phyloP scores from a whole-genome alignment of 495 filamentous ascomycete genomes.

The Beverwykella pulmonaria region DNA sequence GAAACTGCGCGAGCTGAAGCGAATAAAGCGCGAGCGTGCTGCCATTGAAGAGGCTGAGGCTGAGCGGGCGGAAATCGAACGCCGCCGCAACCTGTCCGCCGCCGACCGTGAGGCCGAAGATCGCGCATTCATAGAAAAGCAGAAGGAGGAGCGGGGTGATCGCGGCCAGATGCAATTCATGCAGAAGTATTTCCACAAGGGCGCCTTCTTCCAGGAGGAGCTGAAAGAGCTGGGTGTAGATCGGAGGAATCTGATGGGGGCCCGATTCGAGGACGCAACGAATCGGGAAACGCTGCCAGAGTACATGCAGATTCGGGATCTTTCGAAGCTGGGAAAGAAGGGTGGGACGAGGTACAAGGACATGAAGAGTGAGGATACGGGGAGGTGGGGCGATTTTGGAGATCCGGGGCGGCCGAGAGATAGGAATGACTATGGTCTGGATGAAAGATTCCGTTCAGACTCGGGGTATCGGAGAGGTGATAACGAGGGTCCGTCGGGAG shows the following conservation, averaged over 20 bases:
- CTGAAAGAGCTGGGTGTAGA: conserved; percentile 71
- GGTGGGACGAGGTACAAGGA: conserved; percentile 89
- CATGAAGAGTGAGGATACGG: conserved; percentile 89
- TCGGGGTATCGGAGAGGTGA: conserved; percentile 12
- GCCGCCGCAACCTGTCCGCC: conserved; percentile 79
- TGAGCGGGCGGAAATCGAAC: conserved; percentile 87
- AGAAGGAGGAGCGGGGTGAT: conserved; percentile 83
- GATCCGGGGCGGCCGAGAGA: conserved; percentile 53
- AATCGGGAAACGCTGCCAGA: conserved; percentile 83
- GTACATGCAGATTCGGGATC: conserved; percentile 90
- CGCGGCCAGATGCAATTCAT: conserved; percentile 86
- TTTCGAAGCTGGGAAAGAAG: conserved; percentile 91
- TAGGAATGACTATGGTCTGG: conserved; percentile 40
- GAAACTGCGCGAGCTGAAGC: conserved; percentile 89
- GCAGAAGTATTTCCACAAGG: conserved; percentile 97
- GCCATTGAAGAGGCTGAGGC: conserved; percentile 81
- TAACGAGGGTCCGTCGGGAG: conserved; percentile 52
- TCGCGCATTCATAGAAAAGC: conserved; percentile 69
- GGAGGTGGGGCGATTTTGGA: conserved; percentile 70
- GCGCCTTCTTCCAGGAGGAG: conserved; percentile 90
- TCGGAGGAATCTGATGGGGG: conserved; percentile 78
- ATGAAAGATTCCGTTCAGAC: conserved; percentile 47
- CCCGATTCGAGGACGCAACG: conserved; percentile 76
- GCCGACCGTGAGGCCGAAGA: conserved; percentile 90
- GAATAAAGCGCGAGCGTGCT: conserved; percentile 82